Conservation (phyloP, 2,329 filamentous ascomycete genomes). For the Fusarium paranaense region DNA sequence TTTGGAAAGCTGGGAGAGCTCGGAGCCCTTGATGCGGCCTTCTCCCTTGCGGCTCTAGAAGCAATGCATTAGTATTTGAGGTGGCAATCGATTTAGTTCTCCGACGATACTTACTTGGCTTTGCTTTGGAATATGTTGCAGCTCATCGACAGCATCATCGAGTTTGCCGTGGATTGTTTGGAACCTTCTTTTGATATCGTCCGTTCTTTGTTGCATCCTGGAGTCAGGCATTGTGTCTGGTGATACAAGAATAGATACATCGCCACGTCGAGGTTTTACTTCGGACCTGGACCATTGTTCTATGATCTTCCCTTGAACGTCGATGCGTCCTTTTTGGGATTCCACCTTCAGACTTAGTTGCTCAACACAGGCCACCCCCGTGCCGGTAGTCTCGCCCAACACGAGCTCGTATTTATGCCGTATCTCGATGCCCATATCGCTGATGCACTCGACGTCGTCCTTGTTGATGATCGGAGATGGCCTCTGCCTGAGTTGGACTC, state of each 20-base stretch:
- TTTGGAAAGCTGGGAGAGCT: too few relatives aligned
- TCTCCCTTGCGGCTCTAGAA: neutral
- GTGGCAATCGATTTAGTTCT: neutral
- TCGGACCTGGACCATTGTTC: neutral
- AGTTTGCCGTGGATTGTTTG: neutral
- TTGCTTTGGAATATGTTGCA: neutral
- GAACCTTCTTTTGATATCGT: neutral
- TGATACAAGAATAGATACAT: neutral
- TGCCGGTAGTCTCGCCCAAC: neutral
- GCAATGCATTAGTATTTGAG: neutral
- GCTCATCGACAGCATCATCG: neutral
- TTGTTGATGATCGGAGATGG: neutral
- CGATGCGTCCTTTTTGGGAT: neutral
- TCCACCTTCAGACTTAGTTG: neutral
- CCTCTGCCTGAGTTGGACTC: neutral
- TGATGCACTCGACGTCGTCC: neutral
- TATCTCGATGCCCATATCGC: neutral
- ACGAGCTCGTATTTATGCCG: neutral
- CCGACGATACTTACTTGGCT: neutral
- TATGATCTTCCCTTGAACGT: neutral
- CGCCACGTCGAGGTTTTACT: neutral
- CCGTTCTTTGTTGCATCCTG: neutral
- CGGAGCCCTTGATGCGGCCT: neutral
- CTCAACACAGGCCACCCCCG: neutral
- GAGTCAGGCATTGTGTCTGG: neutral